These are phyloP conservation scores for Wickerhamiella musiphila DNA, from an alignment of 805 yeast genomes.

Conservation along the genomic window DNA sequence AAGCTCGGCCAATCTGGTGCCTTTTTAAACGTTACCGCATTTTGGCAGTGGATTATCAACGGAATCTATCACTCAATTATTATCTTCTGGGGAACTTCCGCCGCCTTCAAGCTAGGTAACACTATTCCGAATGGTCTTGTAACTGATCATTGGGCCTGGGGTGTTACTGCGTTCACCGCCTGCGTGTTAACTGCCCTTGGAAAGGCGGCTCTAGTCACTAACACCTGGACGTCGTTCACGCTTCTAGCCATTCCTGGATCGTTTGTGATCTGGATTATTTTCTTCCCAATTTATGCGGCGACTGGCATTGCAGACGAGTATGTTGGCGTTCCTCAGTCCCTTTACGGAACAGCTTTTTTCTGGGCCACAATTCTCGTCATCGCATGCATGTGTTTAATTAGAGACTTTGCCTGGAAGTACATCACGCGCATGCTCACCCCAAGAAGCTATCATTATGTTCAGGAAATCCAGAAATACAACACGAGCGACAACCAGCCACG, in stretches of 20 bases:
- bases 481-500: slow-evolving; percentile 91
- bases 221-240: slow-evolving; percentile 90
- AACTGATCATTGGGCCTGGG: slow-evolving; percentile 91
- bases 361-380: slow-evolving; percentile 72
- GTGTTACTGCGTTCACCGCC: slow-evolving; percentile 73
- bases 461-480: slow-evolving; percentile 89
- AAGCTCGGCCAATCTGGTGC: slow-evolving; percentile 76
- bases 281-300: slow-evolving; percentile 74
- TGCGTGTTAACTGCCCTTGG: slow-evolving; percentile 82
- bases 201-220: slow-evolving; percentile 83
- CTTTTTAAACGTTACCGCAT: slow-evolving; percentile 77
- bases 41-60: slow-evolving; percentile 95
- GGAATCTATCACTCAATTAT: slow-evolving; percentile 90
- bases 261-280: slow-evolving; percentile 59
- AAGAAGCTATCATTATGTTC: slow-evolving; percentile 85
- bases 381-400: slow-evolving; percentile 57
- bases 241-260: slow-evolving; percentile 91
- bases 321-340: slow-evolving; percentile 55
- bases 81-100: slow-evolving; percentile 53
- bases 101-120: slow-evolving; percentile 52
- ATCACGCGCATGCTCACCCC: slow-evolving; percentile 85
- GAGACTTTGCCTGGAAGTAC: slow-evolving; percentile 91
- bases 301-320: slow-evolving; percentile 72
- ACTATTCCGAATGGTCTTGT: slow-evolving; percentile 44
- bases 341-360: slow-evolving; percentile 61